Evolutionary conservation across 306 rosid species (phyloP).

Genomic region (Cyclanthera cordifolia): DNA sequence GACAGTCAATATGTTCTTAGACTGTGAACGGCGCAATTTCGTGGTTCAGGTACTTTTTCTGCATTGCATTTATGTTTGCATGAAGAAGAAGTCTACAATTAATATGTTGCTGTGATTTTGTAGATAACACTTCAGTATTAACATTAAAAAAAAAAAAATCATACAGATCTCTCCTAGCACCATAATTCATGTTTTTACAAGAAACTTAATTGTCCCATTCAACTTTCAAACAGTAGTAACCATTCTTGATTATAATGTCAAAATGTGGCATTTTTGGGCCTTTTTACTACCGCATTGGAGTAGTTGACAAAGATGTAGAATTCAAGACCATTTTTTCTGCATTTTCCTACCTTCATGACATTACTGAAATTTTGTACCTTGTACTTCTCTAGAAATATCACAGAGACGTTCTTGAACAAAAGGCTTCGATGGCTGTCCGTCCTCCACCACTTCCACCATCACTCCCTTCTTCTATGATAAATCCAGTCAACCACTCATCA

Average conservation of each 20-base stretch:
- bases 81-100: not conserved
- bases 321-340: not conserved
- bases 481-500: constrained; percentile 16
- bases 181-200: not conserved
- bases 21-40: constrained; percentile 87
- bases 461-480: constrained; percentile 7
- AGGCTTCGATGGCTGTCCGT: constrained; percentile 26
- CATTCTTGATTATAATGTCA: not conserved
- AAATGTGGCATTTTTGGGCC: not conserved
- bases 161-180: not conserved
- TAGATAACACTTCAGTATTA: not conserved
- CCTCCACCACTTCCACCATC: constrained; percentile 34
- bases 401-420: constrained; percentile 35
- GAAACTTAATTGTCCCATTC: not conserved
- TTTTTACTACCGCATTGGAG: not conserved
- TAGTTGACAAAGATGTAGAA: not conserved
- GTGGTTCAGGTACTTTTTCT: constrained; percentile 54
- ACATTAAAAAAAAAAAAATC: not conserved
- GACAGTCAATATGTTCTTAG: constrained; percentile 68
- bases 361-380: not conserved
- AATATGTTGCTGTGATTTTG: not conserved
- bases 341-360: not conserved
- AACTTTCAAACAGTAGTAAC: not conserved
- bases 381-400: constrained; percentile 54
- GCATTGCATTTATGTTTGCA: not conserved